A percentile compares a stretch with the other conserved stretches of the same genome.
Evolutionary conservation across 2,329 filamentous ascomycete species (phyloP).

Genomic region (Fusarium domesticum): DNA sequence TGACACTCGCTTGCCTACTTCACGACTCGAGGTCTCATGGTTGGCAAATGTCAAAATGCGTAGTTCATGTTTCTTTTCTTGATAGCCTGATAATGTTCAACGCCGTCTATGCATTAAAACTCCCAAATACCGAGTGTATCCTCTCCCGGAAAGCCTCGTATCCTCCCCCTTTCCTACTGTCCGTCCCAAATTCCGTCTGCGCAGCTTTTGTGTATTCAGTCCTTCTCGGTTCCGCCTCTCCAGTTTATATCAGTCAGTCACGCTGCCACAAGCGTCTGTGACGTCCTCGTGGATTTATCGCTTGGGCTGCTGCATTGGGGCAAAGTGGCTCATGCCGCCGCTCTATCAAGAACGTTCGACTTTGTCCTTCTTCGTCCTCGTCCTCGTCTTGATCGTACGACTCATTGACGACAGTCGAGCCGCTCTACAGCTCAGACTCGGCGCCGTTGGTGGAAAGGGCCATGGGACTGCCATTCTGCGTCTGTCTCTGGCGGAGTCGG

Average conservation of each 20-base stretch:
- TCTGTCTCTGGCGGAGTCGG: conserved; percentile 43
- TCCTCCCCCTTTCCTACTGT: conserved; percentile 6
- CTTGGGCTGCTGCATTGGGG: neutral
- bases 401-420: conserved; percentile 6
- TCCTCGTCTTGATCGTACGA: too few relatives aligned
- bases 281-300: neutral
- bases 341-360: neutral
- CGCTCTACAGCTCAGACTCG: conserved; percentile 52
- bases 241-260: neutral
- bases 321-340: neutral
- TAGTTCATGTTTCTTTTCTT: conserved; percentile 24
- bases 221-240: neutral
- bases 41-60: too few relatives aligned
- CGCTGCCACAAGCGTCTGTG: neutral
- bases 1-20: too few relatives aligned
- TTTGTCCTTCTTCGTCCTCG: neutral
- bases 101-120: conserved; percentile 36
- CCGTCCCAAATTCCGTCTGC: conserved; percentile 1
- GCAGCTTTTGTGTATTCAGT: neutral
- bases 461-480: conserved; percentile 57
- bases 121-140: conserved; percentile 19
- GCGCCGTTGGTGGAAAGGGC: conserved; percentile 53
- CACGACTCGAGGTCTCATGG: too few relatives aligned
- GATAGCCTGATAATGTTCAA: conserved; percentile 31
- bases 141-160: conserved; percentile 8